Conservation (phyloP, 345 rosid genomes). For the Chamaenerion angustifolium region DNA sequence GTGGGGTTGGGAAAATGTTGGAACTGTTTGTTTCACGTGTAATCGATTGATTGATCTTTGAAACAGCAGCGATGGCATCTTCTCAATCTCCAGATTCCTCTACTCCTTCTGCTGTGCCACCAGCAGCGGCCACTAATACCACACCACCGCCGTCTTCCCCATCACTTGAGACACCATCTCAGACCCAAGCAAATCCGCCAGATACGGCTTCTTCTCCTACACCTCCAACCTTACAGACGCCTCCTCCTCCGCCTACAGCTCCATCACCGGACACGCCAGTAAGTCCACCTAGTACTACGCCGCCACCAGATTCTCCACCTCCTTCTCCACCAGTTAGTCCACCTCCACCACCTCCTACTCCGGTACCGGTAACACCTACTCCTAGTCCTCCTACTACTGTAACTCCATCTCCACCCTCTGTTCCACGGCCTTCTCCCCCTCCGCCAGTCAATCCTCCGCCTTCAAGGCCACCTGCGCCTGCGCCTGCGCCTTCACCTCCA, state of each 20-base stretch:
- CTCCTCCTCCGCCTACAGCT: conserved; percentile 11
- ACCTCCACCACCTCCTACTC: conserved; percentile 11
- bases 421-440: conserved; percentile 2
- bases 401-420: conserved; percentile 1
- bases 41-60: too few relatives aligned
- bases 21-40: too few relatives aligned
- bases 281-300: not conserved
- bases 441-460: not conserved
- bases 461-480: too few relatives aligned
- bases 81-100: conserved; percentile 40
- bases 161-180: conserved; percentile 8
- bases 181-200: conserved; percentile 22
- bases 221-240: not conserved
- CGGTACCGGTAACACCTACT: conserved; percentile 9
- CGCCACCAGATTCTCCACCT: not conserved
- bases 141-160: conserved; percentile 13
- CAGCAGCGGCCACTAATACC: conserved; percentile 11
- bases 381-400: conserved; percentile 11
- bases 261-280: conserved; percentile 1
- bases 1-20: not conserved
- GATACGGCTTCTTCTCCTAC: conserved; percentile 17
- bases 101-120: conserved; percentile 31
- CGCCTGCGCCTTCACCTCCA: not conserved
- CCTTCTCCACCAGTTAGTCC: conserved; percentile 7
- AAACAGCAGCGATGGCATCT: conserved; percentile 36